Evolutionary conservation across 1,284 basidiomycete genomes (phyloP), one percentile per base, ranked within the genome.

Genomic region (Hymenochaete sp.): DNA sequence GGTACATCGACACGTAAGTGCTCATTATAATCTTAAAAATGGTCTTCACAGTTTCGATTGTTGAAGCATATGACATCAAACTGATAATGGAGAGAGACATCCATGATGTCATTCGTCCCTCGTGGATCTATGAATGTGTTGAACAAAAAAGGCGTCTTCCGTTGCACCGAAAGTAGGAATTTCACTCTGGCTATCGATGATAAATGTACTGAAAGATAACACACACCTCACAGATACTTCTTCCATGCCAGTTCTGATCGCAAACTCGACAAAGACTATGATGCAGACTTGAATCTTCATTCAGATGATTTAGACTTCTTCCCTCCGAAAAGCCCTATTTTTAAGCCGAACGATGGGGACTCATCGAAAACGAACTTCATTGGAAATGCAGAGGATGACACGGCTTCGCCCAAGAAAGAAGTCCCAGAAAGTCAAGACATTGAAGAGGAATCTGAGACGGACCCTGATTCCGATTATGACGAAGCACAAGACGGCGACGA

Each of bases 51-150:
- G 4, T 6, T 26, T 35, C n/a, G 21, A 24, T 7, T 42, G 3
- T 4, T 25, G 27, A 14, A 86, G 81, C 82, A 1, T 82, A 80
- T 52, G 77, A 83, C 55, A 63, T 85, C 45, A 75, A 78, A 62
- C 59, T 73, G 57, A 69, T 75, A 55, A 81, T 77, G 47, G 67
- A 82, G 51, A 82, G 82, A 56, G 77, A 68, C 3, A 64, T 66
- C 1, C 63, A 77, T 47, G 84, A 89, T 56, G 73, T 93, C 40
- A 66, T 95, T 45, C 79, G 72, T 44, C 87, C 92, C 0, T 64
- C 73, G 25, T 96, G 91, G 90, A 68, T 96, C 40, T 59, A 71
- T 36, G 86, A 91, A 56, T 90, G 81, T n/a, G 71, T 93, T 35
- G 66, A 71, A 3, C 65, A 68, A 24, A 71, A 69, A 11, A 63